These are phyloP conservation scores for Russula abietina DNA, from an alignment of 768 basidiomycete genomes.

Conservation along the genomic window DNA sequence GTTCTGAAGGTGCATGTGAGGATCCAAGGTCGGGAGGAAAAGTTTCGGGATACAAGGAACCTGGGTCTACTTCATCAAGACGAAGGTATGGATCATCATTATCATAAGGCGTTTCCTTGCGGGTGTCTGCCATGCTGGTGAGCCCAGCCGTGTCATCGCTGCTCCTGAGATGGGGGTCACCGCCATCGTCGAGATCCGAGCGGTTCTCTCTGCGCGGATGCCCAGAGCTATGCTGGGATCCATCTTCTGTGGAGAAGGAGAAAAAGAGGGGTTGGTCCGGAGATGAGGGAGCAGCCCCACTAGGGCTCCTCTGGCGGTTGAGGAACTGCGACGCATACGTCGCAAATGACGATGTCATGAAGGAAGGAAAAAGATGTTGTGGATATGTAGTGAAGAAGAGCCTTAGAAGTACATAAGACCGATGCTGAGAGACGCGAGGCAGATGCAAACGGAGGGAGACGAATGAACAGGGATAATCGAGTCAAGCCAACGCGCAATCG, in stretches of 20 bases:
- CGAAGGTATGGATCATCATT: slow-evolving; percentile 75
- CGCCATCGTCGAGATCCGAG: slow-evolving; percentile 60
- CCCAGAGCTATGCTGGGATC: slow-evolving; percentile 44
- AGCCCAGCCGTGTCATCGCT: slow-evolving; percentile 32
- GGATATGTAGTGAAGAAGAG: neutral
- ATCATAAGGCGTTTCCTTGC: slow-evolving; percentile 36
- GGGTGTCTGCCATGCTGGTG: slow-evolving; percentile 29
- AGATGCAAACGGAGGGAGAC: neutral
- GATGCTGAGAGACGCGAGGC: neutral
- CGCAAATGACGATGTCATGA: slow-evolving; percentile 66
- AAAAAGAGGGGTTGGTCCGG: slow-evolving; percentile 80
- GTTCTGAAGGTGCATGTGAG: slow-evolving; percentile 33
- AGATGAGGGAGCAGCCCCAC: slow-evolving; percentile 41
- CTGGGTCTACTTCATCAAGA: slow-evolving; percentile 59
- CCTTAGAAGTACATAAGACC: slow-evolving; percentile 13
- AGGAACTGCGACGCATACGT: slow-evolving; percentile 80
- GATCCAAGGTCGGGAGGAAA: slow-evolving; percentile 36
- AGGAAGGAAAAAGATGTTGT: neutral
- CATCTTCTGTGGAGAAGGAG: slow-evolving; percentile 77
- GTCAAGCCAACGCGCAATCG: slow-evolving; percentile 2
- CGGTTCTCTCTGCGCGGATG: slow-evolving; percentile 31
- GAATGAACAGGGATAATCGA: slow-evolving; percentile 2
- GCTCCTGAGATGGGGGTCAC: slow-evolving; percentile 67
- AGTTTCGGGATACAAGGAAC: slow-evolving; percentile 34
- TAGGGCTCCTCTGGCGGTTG: slow-evolving; percentile 46